These are phyloP conservation scores for Fusarium sulawesiense DNA, from an alignment of 2,329 filamentous ascomycete species.

Conservation along the genomic window DNA sequence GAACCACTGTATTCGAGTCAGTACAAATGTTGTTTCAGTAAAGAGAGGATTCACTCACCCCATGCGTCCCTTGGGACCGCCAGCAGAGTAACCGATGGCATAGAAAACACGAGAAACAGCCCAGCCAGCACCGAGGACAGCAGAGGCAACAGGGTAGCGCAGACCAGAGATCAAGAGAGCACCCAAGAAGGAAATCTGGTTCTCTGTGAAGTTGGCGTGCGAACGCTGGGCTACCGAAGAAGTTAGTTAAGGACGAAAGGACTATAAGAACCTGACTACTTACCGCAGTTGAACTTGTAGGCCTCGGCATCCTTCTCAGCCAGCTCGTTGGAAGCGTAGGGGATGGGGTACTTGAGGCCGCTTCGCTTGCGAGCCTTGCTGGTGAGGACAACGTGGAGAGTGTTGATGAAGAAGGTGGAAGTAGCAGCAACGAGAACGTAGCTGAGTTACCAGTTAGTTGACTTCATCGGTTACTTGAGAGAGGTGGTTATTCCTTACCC, in stretches of 20 bases:
- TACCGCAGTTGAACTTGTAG: constrained; percentile 72
- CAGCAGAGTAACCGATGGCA: constrained; percentile 64
- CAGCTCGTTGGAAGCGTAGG: constrained; percentile 66
- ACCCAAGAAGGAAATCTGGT: constrained; percentile 64
- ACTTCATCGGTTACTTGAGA: not conserved
- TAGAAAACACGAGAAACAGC: constrained; percentile 64
- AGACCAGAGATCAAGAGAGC: constrained; percentile 68
- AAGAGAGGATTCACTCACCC: constrained; percentile 47
- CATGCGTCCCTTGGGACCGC: constrained; percentile 59
- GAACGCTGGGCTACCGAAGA: constrained; percentile 63
- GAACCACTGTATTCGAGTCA: constrained; percentile 52
- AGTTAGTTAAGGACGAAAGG: constrained; percentile 10
- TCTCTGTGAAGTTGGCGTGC: constrained; percentile 74
- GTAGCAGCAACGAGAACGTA: constrained; percentile 70
- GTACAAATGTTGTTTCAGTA: constrained; percentile 10
- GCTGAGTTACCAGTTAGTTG: constrained; percentile 53
- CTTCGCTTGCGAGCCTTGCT: constrained; percentile 62
- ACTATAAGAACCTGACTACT: constrained; percentile 26
- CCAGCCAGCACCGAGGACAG: constrained; percentile 65
- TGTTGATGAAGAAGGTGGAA: constrained; percentile 68
- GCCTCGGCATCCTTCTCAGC: constrained; percentile 66
- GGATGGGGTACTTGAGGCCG: constrained; percentile 66
- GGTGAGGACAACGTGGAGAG: constrained; percentile 62
- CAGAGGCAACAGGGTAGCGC: constrained; percentile 62
- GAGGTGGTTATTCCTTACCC: constrained; percentile 54